These are phyloP conservation scores for Pleurotus djamor DNA, from an alignment of 768 basidiomycete genomes.

Conservation along the genomic window DNA sequence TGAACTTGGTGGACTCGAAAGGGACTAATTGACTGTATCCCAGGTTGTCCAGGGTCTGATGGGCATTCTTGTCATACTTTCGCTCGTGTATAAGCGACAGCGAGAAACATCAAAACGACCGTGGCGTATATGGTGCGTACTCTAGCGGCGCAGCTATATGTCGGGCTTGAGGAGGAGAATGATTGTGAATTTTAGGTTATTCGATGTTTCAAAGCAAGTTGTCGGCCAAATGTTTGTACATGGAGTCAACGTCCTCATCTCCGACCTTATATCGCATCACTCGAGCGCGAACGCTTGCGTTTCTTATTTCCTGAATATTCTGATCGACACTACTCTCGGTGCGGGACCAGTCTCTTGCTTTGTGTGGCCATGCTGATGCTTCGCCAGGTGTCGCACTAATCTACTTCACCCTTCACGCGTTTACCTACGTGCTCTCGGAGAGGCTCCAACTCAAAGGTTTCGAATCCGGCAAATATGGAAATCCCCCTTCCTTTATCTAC, in stretches of 20 bases:
- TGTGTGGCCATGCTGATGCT: slow-evolving; percentile 1
- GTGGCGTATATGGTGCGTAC: slow-evolving; percentile 87
- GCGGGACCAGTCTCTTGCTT: slow-evolving; percentile 18
- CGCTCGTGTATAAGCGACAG: slow-evolving; percentile 86
- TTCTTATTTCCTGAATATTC: slow-evolving; percentile 89
- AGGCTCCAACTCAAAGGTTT: slow-evolving; percentile 71
- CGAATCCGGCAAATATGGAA: slow-evolving; percentile 86
- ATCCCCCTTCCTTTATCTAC: slow-evolving; percentile 69
- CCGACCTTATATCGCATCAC: slow-evolving; percentile 69
- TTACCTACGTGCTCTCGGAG: slow-evolving; percentile 65
- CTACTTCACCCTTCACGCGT: slow-evolving; percentile 65
- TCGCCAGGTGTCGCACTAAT: slow-evolving; percentile 76
- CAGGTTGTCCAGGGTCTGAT: slow-evolving; percentile 83
- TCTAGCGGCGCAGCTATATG: not conserved
- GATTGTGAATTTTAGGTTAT: slow-evolving; percentile 52
- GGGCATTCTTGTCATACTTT: slow-evolving; percentile 88
- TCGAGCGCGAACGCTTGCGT: slow-evolving; percentile 84
- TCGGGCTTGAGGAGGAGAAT: slow-evolving; percentile 9
- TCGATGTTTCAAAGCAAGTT: slow-evolving; percentile 91
- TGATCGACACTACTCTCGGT: slow-evolving; percentile 92
- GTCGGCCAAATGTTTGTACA: slow-evolving; percentile 85
- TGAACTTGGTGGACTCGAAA: no score
- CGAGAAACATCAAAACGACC: slow-evolving; percentile 81
- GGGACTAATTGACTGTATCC: not conserved
- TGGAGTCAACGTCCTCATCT: slow-evolving; percentile 74